Evolutionary conservation across 768 basidiomycete genomes (phyloP), one percentile per base, ranked within the genome.

Genomic region (Chalciporus pseudorubinellus): DNA sequence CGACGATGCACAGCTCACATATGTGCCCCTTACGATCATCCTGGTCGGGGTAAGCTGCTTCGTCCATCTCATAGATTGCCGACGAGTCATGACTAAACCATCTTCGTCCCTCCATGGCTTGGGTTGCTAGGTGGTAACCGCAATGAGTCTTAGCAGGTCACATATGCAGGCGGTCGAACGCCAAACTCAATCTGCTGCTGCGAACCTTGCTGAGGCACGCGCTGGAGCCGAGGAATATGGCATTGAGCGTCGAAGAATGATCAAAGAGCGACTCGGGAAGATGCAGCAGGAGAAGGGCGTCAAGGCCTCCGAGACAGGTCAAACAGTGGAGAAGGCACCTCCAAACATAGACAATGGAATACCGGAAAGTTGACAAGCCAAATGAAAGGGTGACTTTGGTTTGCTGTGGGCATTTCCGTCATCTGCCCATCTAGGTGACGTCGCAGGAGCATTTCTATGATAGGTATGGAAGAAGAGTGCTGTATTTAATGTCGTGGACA

Each of bases 161-260:
- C 43, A 56, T 70, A 4, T 61, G 72, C 13, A 77, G 79, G 33
- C 71, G 71, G 55, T 62, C n/a, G 52, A 53, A 54, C 68, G 66
- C 0, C 85, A 87, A 22, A 33, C 62, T 57, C 66, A 65, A 12
- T 68, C 70, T 3, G 87, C 87, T 0, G 78, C 75, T 1, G 67
- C 69, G 9, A 85, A 85, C 55, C 76, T 88, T 18, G 75, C 81
- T 0, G 74, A 79, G 51, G 87, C 84, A 4, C 75, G 82, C 16
- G 62, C 65, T 13, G 85, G 85, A 31, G 83, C 84, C 7, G 68
- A 72, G 39, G 74, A 81, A 55, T 64, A 77, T 36, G 85, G 86
- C 1, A 73, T 71, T 36, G 77, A 80, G 54, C 69, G 84, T 45
- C 73, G 83, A 43, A 68, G 66, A 39, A 76, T 75, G 50, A 75